These are phyloP conservation scores for Mortierella sp. DNA, from an alignment of 371 early-diverging fungal species.

Conservation along the genomic window DNA sequence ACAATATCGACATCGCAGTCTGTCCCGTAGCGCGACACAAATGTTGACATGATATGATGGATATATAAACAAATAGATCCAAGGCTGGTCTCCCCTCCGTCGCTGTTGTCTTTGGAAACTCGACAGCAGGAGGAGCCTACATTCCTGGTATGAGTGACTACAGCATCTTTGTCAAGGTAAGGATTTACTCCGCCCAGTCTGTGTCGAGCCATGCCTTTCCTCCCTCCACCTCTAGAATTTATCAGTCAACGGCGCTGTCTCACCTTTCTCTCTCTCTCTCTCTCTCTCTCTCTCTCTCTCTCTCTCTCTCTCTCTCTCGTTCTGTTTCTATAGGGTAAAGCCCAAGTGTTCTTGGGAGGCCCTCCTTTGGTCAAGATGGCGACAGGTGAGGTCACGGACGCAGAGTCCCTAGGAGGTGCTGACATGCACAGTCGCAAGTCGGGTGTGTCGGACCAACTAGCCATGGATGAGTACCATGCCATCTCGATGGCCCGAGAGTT, in stretches of 20 bases:
- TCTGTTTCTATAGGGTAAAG: conserved; percentile 62
- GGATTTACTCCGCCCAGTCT: no score
- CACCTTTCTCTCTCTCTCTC: no score
- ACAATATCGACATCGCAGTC: no score
- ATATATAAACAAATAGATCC: conserved; percentile 60
- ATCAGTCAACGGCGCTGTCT: no score
- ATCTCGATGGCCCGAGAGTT: conserved; percentile 75
- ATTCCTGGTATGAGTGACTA: conserved; percentile 82
- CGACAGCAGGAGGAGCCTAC: conserved; percentile 84
- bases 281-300: conserved; percentile 11
- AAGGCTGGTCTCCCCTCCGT: conserved; percentile 76
- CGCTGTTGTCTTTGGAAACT: conserved; percentile 79
- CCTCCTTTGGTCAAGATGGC: conserved; percentile 85
- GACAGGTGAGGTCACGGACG: conserved; percentile 78
- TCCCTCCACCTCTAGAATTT: no score
- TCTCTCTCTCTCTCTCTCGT: not conserved
- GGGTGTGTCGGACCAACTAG: conserved; percentile 73
- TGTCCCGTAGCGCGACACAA: no score
- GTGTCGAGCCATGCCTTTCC: no score
- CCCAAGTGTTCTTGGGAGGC: conserved; percentile 80
- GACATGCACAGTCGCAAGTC: conserved; percentile 80
- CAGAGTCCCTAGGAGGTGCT: conserved; percentile 80
- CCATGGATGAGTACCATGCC: conserved; percentile 72
- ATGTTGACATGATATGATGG: no score
- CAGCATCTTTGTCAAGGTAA: conserved; percentile 77